These are phyloP conservation scores for Erodium trifolium DNA, from an alignment of 441 rosid genomes.

Conservation along the genomic window DNA sequence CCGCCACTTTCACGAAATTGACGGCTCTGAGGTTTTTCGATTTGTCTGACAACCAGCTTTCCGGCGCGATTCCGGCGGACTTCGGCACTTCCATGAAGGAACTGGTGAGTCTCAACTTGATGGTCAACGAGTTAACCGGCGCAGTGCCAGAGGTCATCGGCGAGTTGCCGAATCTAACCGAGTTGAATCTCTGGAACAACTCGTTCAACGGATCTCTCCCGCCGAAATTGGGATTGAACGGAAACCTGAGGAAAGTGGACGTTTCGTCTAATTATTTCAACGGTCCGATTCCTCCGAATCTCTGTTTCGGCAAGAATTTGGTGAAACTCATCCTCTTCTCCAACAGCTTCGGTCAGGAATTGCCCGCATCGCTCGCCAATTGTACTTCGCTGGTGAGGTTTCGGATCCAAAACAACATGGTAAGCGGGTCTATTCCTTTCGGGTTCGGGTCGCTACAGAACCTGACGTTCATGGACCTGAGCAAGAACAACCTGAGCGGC, in stretches of 20 bases:
- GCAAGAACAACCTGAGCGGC: slow-evolving; percentile 58
- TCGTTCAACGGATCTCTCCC: slow-evolving; percentile 67
- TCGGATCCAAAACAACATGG: slow-evolving; percentile 54
- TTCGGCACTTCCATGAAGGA: slow-evolving; percentile 38
- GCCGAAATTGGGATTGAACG: slow-evolving; percentile 64
- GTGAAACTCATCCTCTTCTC: slow-evolving; percentile 82
- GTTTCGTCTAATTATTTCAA: slow-evolving; percentile 66
- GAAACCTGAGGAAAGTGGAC: slow-evolving; percentile 52
- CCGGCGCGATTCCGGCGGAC: slow-evolving; percentile 55
- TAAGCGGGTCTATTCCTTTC: slow-evolving; percentile 58
- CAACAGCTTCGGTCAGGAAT: slow-evolving; percentile 41
- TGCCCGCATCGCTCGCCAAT: slow-evolving; percentile 47
- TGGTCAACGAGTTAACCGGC: slow-evolving; percentile 50
- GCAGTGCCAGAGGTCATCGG: slow-evolving; percentile 57
- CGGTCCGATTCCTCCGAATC: slow-evolving; percentile 65
- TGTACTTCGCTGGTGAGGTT: slow-evolving; percentile 60
- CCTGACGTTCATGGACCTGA: slow-evolving; percentile 57
- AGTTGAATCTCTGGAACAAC: slow-evolving; percentile 67
- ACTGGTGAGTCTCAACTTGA: slow-evolving; percentile 51
- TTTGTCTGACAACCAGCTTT: slow-evolving; percentile 57
- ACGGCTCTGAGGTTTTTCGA: slow-evolving; percentile 46
- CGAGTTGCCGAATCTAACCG: slow-evolving; percentile 47
- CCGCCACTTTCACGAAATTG: slow-evolving; percentile 37
- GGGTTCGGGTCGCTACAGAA: slow-evolving; percentile 62
- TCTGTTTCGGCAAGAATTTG: slow-evolving; percentile 66